phyloP scores from a whole-genome alignment of 257 asterid genomes.

The Salvia rosmarinus region DNA sequence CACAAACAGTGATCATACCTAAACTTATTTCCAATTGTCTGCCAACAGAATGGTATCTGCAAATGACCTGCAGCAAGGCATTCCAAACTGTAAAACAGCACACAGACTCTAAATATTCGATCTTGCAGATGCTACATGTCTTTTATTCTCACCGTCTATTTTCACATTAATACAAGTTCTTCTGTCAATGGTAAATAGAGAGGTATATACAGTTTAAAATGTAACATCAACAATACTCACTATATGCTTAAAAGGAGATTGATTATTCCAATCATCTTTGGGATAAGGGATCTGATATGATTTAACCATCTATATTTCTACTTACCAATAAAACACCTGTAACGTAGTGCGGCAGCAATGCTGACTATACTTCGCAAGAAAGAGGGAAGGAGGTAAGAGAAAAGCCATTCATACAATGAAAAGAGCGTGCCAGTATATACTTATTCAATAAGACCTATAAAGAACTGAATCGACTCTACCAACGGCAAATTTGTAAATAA shows the following conservation, averaged over 20 bases:
- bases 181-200: neutral
- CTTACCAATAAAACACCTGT: slow-evolving; percentile 13
- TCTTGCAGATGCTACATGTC: neutral
- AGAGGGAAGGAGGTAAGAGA: neutral
- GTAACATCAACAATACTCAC: neutral
- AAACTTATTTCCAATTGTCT: slow-evolving; percentile 37
- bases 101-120: neutral
- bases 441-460: neutral
- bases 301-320: slow-evolving; percentile 18
- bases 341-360: neutral
- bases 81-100: slow-evolving; percentile 40
- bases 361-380: neutral
- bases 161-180: neutral
- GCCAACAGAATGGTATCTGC: slow-evolving; percentile 50
- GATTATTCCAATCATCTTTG: neutral
- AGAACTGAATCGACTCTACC: neutral
- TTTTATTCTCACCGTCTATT: neutral
- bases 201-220: neutral
- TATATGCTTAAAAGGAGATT: neutral
- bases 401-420: neutral
- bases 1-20: slow-evolving; percentile 37
- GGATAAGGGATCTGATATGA: neutral
- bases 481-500: slow-evolving; percentile 6
- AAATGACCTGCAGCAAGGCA: slow-evolving; percentile 62
- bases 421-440: neutral